These are phyloP conservation scores for Auxenochlorella pyrenoidosa DNA, from an alignment of 139 green algal genomes.

Conservation along the genomic window DNA sequence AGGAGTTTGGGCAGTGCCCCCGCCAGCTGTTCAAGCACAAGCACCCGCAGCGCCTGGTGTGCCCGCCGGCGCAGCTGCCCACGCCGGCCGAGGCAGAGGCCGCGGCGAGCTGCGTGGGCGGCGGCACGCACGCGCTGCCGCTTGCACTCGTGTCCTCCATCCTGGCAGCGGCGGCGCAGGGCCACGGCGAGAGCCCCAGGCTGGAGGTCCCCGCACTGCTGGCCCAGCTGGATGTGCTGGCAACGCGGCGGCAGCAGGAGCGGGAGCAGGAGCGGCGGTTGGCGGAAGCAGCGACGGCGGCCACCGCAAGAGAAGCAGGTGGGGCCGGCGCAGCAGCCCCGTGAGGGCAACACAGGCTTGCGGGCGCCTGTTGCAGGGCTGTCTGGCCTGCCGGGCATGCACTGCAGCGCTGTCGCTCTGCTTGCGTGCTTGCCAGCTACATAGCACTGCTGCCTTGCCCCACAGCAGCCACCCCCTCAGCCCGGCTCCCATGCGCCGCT, in stretches of 20 bases:
- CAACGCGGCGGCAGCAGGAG: not conserved
- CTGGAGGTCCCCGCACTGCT: constrained; percentile 46
- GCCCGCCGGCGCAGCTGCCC: constrained; percentile 28
- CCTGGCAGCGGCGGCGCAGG: constrained; percentile 37
- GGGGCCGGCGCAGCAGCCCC: too few species aligned
- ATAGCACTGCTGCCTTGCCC: not conserved
- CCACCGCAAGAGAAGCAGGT: not conserved
- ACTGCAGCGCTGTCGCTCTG: too few species aligned
- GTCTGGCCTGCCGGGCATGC: too few species aligned
- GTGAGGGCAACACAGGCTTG: too few species aligned
- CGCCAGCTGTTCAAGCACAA: constrained; percentile 83
- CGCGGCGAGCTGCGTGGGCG: constrained; percentile 32
- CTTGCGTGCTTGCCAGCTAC: not conserved
- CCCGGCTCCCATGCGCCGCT: not conserved
- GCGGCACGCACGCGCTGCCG: constrained; percentile 58
- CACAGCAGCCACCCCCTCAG: not conserved
- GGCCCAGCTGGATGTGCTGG: constrained; percentile 49
- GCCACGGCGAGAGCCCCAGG: not conserved
- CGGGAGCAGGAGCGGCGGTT: not conserved
- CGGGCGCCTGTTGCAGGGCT: not conserved
- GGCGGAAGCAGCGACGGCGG: not conserved
- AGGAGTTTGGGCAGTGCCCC: constrained; percentile 93
- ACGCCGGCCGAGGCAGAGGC: not conserved
- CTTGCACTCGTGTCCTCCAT: constrained; percentile 77
- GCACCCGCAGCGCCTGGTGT: constrained; percentile 67